Evolutionary conservation across 2,329 filamentous ascomycete genomes (phyloP).

Genomic region (Sporothrix curviconia): DNA sequence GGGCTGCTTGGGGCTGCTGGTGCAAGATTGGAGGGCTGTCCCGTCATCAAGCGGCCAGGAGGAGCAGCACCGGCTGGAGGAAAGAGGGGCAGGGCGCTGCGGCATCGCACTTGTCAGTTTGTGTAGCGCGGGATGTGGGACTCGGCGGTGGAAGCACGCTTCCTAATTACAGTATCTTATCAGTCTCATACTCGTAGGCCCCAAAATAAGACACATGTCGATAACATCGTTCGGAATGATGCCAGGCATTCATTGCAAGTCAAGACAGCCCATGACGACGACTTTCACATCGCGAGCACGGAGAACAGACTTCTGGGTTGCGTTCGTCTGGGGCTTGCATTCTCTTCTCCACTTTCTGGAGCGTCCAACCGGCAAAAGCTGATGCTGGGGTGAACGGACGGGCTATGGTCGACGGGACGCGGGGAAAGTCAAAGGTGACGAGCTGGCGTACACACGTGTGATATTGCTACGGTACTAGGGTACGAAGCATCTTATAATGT

Average conservation of each 20-base stretch:
- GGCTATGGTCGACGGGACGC: not conserved
- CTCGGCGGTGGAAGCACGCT: not conserved
- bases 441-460: too few species aligned
- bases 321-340: not conserved
- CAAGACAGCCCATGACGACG: too few species aligned
- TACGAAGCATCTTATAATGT: too few species aligned
- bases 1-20: not conserved
- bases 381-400: not conserved
- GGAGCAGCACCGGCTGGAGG: not conserved
- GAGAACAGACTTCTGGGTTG: too few species aligned
- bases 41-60: not conserved
- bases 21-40: constrained; percentile 3
- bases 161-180: too few species aligned
- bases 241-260: too few species aligned
- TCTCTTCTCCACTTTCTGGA: not conserved
- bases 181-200: too few species aligned
- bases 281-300: too few species aligned
- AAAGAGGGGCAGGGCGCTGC: not conserved
- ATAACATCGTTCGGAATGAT: too few species aligned
- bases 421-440: constrained; percentile 2
- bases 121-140: constrained; percentile 5
- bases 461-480: too few species aligned
- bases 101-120: constrained; percentile 2
- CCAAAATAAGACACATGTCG: too few species aligned
- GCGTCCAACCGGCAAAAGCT: not conserved